A percentile compares a stretch with the other conserved stretches of the same genome.
phyloP scores from a whole-genome alignment of 331 rosid species.

The Cydonia oblonga region DNA sequence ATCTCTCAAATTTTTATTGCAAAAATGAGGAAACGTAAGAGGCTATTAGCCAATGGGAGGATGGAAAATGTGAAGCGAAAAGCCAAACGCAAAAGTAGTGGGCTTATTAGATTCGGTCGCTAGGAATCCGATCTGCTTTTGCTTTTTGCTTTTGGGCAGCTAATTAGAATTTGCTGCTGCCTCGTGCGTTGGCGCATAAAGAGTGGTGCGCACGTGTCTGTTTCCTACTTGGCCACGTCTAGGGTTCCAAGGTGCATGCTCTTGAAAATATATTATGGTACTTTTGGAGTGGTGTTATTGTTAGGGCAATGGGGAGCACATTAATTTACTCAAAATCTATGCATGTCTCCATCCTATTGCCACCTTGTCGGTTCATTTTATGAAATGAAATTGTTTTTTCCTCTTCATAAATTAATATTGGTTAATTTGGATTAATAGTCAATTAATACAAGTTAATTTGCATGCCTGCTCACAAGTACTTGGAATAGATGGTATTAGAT shows the following conservation, averaged over 20 bases:
- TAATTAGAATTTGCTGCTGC: neutral
- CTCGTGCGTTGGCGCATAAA: conserved; percentile 16
- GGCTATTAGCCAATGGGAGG: neutral
- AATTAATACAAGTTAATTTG: too few species aligned
- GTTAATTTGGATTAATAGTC: too few species aligned
- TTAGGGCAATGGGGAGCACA: conserved; percentile 36
- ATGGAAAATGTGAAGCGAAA: neutral
- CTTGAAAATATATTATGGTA: neutral
- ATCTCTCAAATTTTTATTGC: neutral
- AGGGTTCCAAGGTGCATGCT: neutral
- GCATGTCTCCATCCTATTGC: conserved; percentile 1
- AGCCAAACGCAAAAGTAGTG: neutral
- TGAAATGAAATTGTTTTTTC: too few species aligned
- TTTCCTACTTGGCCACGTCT: conserved; percentile 5
- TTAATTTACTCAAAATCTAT: conserved; percentile 12
- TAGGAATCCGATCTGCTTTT: conserved; percentile 15
- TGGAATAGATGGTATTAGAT: neutral
- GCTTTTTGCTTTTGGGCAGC: conserved; percentile 1
- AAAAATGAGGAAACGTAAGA: neutral
- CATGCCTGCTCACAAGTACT: too few species aligned
- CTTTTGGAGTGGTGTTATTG: conserved; percentile 25
- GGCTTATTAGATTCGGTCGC: conserved; percentile 24
- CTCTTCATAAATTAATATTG: too few species aligned
- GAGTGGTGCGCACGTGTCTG: neutral
- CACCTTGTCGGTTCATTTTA: conserved; percentile 4